Evolutionary conservation across 1,139 yeast species (phyloP).

Genomic region (Hyphopichia buzzinii): DNA sequence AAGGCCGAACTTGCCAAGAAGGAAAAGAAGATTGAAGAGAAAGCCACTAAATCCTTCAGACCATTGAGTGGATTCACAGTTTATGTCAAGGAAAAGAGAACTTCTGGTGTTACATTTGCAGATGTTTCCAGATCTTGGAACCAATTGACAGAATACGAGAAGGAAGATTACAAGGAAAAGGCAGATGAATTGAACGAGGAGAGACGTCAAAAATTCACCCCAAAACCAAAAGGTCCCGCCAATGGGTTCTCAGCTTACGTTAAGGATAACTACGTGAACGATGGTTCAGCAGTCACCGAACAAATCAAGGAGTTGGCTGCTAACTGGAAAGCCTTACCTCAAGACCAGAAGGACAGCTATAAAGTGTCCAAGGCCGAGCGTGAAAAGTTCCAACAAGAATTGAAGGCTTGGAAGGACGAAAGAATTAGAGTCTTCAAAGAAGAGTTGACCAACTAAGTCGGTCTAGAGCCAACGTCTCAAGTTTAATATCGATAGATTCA

Average conservation of each 20-base stretch:
- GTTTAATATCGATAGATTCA: too few relatives aligned
- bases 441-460: too few relatives aligned
- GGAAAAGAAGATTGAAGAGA: constrained; percentile 17
- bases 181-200: constrained; percentile 30
- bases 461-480: too few relatives aligned
- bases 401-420: constrained; percentile 27
- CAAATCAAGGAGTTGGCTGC: constrained; percentile 24
- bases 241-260: constrained; percentile 31
- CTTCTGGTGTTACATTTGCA: constrained; percentile 9
- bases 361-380: constrained; percentile 17
- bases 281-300: constrained; percentile 24
- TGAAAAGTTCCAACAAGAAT: constrained; percentile 18
- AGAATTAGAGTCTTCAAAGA: constrained; percentile 23
- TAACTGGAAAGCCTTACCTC: constrained; percentile 31
- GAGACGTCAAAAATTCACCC: constrained; percentile 22
- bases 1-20: constrained; percentile 12
- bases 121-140: constrained; percentile 24
- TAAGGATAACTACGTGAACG: constrained; percentile 25
- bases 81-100: constrained; percentile 23
- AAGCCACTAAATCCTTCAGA: constrained; percentile 29
- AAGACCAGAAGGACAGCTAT: constrained; percentile 28
- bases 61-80: constrained; percentile 27
- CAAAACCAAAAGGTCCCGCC: constrained; percentile 36
- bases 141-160: constrained; percentile 24
- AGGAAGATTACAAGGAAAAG: constrained; percentile 19